A percentile compares a stretch with the other conserved stretches of the same genome.
phyloP scores from a whole-genome alignment of 345 rosid genomes.

The Raphanus sativus region DNA sequence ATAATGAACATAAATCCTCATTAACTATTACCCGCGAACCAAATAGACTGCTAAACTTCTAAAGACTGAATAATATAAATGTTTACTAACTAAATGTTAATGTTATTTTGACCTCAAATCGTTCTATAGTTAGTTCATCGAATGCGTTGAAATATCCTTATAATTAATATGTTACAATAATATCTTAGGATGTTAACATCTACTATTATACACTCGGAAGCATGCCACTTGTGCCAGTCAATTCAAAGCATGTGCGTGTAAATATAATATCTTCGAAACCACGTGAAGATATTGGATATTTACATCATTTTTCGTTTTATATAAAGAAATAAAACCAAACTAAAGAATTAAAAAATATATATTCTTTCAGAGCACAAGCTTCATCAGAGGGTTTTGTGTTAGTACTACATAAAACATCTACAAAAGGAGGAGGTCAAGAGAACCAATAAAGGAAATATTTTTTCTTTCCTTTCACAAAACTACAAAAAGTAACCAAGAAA shows the following conservation, averaged over 20 bases:
- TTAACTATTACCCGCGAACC: too few relatives aligned
- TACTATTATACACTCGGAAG: not conserved
- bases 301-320: not conserved
- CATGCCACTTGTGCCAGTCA: slow-evolving; percentile 18
- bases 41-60: not conserved
- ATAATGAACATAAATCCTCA: not conserved
- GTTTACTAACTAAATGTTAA: not conserved
- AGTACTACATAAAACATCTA: slow-evolving; percentile 1
- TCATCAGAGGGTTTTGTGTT: slow-evolving; percentile 31
- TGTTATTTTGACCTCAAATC: not conserved
- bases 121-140: not conserved
- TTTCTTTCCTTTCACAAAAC: not conserved
- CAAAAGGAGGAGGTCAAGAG: not conserved
- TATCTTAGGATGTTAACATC: not conserved
- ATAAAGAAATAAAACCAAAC: slow-evolving; percentile 8
- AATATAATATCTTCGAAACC: slow-evolving; percentile 34
- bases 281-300: slow-evolving; percentile 31
- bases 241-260: slow-evolving; percentile 13
- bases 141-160: not conserved
- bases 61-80: not conserved
- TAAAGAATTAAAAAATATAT: slow-evolving; percentile 4
- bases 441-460: not conserved
- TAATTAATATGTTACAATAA: not conserved
- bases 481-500: not conserved
- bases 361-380: slow-evolving; percentile 5